Evolutionary conservation across 805 yeast genomes (phyloP).

Genomic region (Myxozyma mucilagina): DNA sequence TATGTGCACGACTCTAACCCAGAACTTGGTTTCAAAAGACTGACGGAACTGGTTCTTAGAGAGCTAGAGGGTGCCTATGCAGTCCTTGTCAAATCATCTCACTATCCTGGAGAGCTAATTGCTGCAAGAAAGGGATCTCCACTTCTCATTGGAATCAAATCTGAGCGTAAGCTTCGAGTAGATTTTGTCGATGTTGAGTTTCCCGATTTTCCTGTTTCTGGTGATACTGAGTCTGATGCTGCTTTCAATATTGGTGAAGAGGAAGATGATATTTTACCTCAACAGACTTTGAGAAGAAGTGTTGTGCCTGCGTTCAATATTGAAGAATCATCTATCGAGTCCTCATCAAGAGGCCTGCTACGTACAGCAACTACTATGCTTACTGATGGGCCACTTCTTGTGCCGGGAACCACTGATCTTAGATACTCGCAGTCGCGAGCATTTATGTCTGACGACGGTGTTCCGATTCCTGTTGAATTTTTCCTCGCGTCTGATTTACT

Average conservation of each 20-base stretch:
- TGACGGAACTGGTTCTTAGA: constrained; percentile 86
- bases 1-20: constrained; percentile 77
- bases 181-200: constrained; percentile 98
- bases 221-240: constrained; percentile 21
- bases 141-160: constrained; percentile 92
- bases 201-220: constrained; percentile 51
- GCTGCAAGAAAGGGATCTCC: constrained; percentile 99
- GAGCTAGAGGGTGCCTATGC: constrained; percentile 99
- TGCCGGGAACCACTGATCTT: constrained; percentile 45
- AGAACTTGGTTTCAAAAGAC: constrained; percentile 81
- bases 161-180: constrained; percentile 91
- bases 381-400: background rate
- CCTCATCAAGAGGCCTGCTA: background rate
- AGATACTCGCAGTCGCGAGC: constrained; percentile 97
- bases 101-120: constrained; percentile 92
- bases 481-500: constrained; percentile 96
- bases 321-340: background rate
- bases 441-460: constrained; percentile 88
- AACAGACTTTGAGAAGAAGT: constrained; percentile 46
- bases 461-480: constrained; percentile 92
- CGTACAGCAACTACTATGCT: background rate
- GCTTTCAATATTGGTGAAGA: constrained; percentile 23
- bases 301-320: background rate
- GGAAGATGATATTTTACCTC: constrained; percentile 42
- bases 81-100: constrained; percentile 83